These are phyloP conservation scores for Mallotus repandus DNA, from an alignment of 441 rosid species.

Conservation along the genomic window DNA sequence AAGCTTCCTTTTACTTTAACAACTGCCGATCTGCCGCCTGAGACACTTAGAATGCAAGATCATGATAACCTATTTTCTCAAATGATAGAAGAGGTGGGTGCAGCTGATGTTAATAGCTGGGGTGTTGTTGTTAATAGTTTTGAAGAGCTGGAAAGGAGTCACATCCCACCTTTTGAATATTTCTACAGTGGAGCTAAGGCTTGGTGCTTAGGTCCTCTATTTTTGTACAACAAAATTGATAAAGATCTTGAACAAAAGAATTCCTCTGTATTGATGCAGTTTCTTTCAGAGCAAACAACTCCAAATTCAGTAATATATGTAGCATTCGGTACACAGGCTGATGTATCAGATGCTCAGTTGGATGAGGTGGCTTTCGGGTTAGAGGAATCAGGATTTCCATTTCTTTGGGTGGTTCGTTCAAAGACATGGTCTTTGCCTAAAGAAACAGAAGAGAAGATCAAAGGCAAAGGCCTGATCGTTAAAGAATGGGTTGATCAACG, in stretches of 20 bases:
- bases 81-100: conserved; percentile 10
- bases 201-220: conserved; percentile 39
- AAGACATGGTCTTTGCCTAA: conserved; percentile 26
- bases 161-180: conserved; percentile 23
- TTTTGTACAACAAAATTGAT: conserved; percentile 16
- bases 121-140: conserved; percentile 38
- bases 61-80: not conserved
- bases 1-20: conserved; percentile 25
- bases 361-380: conserved; percentile 38
- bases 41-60: not conserved
- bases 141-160: conserved; percentile 31
- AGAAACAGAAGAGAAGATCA: conserved; percentile 15
- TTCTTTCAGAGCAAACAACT: conserved; percentile 28
- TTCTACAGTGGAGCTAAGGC: conserved; percentile 22
- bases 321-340: conserved; percentile 40
- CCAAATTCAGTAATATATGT: conserved; percentile 28
- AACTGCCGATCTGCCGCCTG: conserved; percentile 23
- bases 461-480: conserved; percentile 27
- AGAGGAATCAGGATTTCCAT: conserved; percentile 26
- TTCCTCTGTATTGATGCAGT: conserved; percentile 13
- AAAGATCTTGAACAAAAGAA: not conserved
- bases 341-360: conserved; percentile 25
- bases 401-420: conserved; percentile 33
- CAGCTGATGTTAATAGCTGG: conserved; percentile 31
- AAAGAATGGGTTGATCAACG: conserved; percentile 40